phyloP scores from a whole-genome alignment of 495 filamentous ascomycete species.

The Aspergillus sclerotioniger region DNA sequence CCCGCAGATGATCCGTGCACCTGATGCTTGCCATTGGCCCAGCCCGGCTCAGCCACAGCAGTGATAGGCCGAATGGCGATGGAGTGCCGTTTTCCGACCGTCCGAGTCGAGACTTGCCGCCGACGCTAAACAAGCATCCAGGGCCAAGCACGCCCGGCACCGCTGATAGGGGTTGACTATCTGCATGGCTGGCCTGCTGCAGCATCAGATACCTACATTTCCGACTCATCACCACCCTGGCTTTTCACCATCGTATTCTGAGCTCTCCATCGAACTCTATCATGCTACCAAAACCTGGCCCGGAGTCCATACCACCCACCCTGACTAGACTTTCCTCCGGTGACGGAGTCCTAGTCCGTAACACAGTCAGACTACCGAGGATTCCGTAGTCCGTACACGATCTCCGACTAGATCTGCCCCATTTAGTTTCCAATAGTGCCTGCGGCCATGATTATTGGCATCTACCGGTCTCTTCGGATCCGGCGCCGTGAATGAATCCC shows the following conservation, averaged over 20 bases:
- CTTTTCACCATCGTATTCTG: no score
- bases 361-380: neutral
- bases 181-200: no score
- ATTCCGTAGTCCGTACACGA: no score
- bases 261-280: no score
- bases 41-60: slow-evolving; percentile 12
- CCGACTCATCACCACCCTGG: no score
- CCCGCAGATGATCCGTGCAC: slow-evolving; percentile 19
- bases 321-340: neutral
- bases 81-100: neutral
- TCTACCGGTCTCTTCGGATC: slow-evolving; percentile 1
- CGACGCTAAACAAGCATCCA: neutral
- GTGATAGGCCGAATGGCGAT: neutral
- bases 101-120: slow-evolving; percentile 6
- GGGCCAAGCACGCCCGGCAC: neutral
- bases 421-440: slow-evolving; percentile 10
- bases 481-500: neutral
- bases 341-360: no score
- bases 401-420: neutral
- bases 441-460: slow-evolving; percentile 5
- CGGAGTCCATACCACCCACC: no score
- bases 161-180: no score
- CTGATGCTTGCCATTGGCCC: slow-evolving; percentile 10
- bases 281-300: no score
- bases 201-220: no score